phyloP scores from a whole-genome alignment of 2,329 filamentous ascomycete species.

The Cercospora zeae-maydis region DNA sequence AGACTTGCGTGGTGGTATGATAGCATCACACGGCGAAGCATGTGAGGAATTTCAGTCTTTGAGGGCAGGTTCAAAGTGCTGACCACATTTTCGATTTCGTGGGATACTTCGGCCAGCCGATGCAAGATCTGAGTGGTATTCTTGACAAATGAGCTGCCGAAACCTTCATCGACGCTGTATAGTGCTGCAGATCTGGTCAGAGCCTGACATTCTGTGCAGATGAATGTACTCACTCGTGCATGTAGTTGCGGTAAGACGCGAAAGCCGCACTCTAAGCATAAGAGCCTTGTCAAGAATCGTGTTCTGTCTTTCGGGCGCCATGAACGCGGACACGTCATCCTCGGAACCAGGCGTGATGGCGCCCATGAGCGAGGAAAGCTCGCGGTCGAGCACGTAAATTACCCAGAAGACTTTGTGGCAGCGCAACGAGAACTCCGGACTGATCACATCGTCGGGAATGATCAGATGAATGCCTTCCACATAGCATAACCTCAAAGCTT shows the following conservation, averaged over 20 bases:
- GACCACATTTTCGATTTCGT: slow-evolving; percentile 23
- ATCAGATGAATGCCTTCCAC: slow-evolving; percentile 14
- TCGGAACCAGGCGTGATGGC: slow-evolving; percentile 50
- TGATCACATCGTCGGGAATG: slow-evolving; percentile 11
- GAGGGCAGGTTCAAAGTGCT: background rate
- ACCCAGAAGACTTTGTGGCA: slow-evolving; percentile 55
- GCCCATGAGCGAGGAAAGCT: slow-evolving; percentile 55
- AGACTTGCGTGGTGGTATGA: slow-evolving; percentile 16
- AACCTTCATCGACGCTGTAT: slow-evolving; percentile 10
- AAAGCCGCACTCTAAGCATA: slow-evolving; percentile 11
- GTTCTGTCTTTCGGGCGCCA: slow-evolving; percentile 6
- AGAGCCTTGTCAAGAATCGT: slow-evolving; percentile 12
- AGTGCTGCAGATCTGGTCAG: background rate
- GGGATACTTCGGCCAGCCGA: slow-evolving; percentile 25
- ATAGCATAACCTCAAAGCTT: slow-evolving; percentile 44
- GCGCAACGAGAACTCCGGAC: slow-evolving; percentile 27
- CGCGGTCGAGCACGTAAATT: slow-evolving; percentile 51
- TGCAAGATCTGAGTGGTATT: slow-evolving; percentile 25
- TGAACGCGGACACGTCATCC: slow-evolving; percentile 47
- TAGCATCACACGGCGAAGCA: slow-evolving; percentile 14
- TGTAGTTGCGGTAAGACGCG: slow-evolving; percentile 12
- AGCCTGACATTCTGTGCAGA: background rate
- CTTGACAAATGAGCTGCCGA: slow-evolving; percentile 12
- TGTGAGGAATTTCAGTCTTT: slow-evolving; percentile 9
- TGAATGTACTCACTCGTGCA: slow-evolving; percentile 5